Conservation (phyloP, 1,284 basidiomycete genomes). For the Trichosporon sp. region DNA sequence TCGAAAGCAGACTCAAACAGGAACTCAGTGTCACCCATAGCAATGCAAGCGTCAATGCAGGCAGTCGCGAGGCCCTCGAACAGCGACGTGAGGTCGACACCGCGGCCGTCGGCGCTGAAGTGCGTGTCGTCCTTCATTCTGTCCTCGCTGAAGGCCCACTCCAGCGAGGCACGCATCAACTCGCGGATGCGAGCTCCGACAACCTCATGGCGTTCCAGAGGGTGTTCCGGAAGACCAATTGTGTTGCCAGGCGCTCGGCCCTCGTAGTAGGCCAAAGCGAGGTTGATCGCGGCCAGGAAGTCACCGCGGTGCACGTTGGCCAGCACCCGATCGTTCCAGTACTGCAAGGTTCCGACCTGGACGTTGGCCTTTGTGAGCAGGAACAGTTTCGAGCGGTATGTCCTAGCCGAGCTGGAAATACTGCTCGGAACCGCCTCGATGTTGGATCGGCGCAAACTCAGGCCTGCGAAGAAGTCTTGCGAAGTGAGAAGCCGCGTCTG, state of each 20-base stretch:
- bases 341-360: slow-evolving; percentile 77
- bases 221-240: slow-evolving; percentile 74
- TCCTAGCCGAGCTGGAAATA: slow-evolving; percentile 67
- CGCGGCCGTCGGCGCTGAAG: slow-evolving; percentile 71
- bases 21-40: slow-evolving; percentile 74
- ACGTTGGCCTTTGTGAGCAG: slow-evolving; percentile 61
- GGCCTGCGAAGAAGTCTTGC: slow-evolving; percentile 34
- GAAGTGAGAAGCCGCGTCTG: slow-evolving; percentile 39
- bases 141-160: slow-evolving; percentile 90
- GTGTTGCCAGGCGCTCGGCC: slow-evolving; percentile 77
- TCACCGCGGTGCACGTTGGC: slow-evolving; percentile 78
- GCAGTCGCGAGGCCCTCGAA: slow-evolving; percentile 83
- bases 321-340: slow-evolving; percentile 92
- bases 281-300: slow-evolving; percentile 83
- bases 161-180: slow-evolving; percentile 79
- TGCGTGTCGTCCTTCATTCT: slow-evolving; percentile 87
- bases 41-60: slow-evolving; percentile 76
- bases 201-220: slow-evolving; percentile 57
- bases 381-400: slow-evolving; percentile 88
- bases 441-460: slow-evolving; percentile 13
- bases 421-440: slow-evolving; percentile 13
- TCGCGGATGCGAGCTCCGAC: slow-evolving; percentile 74
- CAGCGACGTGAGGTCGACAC: slow-evolving; percentile 82
- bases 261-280: slow-evolving; percentile 78
- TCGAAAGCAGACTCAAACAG: slow-evolving; percentile 92